Evolutionary conservation across 495 filamentous ascomycete genomes (phyloP).

Genomic region (Tuber calosporum): DNA sequence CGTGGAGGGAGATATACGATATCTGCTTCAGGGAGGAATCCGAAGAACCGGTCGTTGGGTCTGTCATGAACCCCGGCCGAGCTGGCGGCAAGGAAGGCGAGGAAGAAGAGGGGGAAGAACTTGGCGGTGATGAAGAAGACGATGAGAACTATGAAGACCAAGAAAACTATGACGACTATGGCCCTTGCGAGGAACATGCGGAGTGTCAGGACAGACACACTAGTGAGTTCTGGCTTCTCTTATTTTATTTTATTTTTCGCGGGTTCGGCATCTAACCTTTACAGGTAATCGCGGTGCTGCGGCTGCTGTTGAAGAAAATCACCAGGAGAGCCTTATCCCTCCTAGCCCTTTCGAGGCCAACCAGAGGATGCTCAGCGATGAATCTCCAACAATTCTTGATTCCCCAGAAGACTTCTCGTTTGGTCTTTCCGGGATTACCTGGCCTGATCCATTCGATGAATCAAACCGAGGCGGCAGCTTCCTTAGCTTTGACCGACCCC

Average conservation of each 20-base stretch:
- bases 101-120: not conserved
- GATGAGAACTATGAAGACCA: not conserved
- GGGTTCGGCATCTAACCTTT: not conserved
- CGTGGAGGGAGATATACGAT: not conserved
- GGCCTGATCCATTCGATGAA: not conserved
- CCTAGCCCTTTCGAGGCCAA: not conserved
- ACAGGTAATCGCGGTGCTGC: not conserved
- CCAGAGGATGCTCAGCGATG: not conserved
- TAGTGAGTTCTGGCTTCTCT: not conserved
- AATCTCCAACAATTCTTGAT: not conserved
- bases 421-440: not conserved
- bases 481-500: not conserved
- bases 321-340: not conserved
- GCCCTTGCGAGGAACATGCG: not conserved
- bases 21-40: constrained; percentile 7
- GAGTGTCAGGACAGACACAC: not conserved
- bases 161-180: not conserved
- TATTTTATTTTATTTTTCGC: too few relatives aligned
- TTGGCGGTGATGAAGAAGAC: not conserved
- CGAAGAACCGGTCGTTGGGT: too few relatives aligned
- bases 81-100: not conserved
- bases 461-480: not conserved
- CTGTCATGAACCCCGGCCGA: not conserved
- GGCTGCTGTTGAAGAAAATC: not conserved
- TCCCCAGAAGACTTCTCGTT: not conserved